These are phyloP conservation scores for Fonsecaea nubica DNA, from an alignment of 2,329 filamentous ascomycete genomes.

Conservation along the genomic window DNA sequence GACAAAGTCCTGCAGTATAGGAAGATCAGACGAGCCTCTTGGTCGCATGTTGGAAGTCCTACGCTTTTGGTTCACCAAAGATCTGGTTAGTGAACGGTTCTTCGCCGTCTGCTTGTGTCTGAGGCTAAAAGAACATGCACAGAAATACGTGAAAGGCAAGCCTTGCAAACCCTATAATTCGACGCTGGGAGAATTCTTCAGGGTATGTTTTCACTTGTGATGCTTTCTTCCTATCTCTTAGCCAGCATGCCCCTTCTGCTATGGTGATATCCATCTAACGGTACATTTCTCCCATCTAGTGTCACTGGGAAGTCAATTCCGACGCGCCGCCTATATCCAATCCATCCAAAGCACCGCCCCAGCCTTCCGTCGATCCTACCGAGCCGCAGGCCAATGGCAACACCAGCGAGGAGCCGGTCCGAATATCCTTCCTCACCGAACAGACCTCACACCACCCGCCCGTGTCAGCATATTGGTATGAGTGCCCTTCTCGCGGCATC, in stretches of 20 bases:
- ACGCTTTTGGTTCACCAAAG: slow-evolving; percentile 98
- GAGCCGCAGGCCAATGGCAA: slow-evolving; percentile 39
- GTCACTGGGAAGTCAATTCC: slow-evolving; percentile 93
- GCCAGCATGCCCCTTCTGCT: neutral
- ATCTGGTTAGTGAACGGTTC: slow-evolving; percentile 63
- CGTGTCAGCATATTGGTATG: slow-evolving; percentile 92
- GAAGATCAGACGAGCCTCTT: slow-evolving; percentile 86
- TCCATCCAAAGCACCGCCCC: slow-evolving; percentile 44
- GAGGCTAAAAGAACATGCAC: slow-evolving; percentile 43
- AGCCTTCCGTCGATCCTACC: slow-evolving; percentile 46
- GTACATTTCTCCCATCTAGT: slow-evolving; percentile 58
- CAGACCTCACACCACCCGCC: slow-evolving; percentile 98
- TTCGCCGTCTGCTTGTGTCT: neutral
- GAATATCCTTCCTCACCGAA: slow-evolving; percentile 92
- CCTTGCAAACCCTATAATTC: slow-evolving; percentile 99
- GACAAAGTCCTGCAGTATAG: slow-evolving; percentile 62
- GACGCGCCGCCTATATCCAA: slow-evolving; percentile 68
- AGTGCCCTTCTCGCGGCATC: slow-evolving; percentile 89
- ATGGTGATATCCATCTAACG: neutral
- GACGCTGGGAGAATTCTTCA: slow-evolving; percentile 94
- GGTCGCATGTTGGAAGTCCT: slow-evolving; percentile 94
- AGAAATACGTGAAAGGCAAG: slow-evolving; percentile 97
- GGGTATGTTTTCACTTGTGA: slow-evolving; percentile 62
- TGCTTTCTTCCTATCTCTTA: neutral
- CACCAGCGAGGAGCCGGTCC: slow-evolving; percentile 60